Evolutionary conservation across 2,329 filamentous ascomycete genomes (phyloP), one percentile per base, ranked within the genome.

Genomic region (Akanthomyces lecanii): DNA sequence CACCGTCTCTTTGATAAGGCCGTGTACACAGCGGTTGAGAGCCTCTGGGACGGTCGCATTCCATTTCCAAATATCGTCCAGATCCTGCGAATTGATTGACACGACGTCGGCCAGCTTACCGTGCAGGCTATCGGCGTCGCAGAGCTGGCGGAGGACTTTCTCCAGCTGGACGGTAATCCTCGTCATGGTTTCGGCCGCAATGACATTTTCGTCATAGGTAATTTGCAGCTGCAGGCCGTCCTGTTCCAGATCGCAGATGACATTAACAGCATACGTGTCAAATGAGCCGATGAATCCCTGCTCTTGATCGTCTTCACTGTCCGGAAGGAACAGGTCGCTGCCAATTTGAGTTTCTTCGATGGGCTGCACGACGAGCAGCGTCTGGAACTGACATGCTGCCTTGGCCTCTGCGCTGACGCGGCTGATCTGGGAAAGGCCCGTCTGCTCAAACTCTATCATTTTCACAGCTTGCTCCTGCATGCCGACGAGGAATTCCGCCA

Each of bases 351-450:
- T 51, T 50, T 59, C 56, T 40, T 59, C 56, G 21, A 51, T 50
- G n/a, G 56, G 33, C 33, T 59, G 56, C 45, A 59, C 56, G 7
- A 69, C 67, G 5, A 71, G 59, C 18, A 70, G 40, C 5, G 64
- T 70, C 48, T 66, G 66, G 28, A 71, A 70, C 16, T 66, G 63
- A 59, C 65, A 66, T 6, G 64, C 65, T 4, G 40, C 52, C 16
- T 61, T 56, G 12, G 63, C 61, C n/a, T 65, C 64, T 3, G 63
- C 45, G 53, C 63, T 62, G 21, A 66, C 36, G 12, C 60, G 60
- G 30, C 52, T 50, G 21, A 66, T 66, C 23, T 61, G 54, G 6
- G 60, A 60, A 33, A 66, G 51, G 3, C 65, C 64, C 8, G 36
- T 60, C 30, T 65, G 65, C 48, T 66, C 65, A 52, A 64, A 62